These are phyloP conservation scores for Urtica urens DNA, from an alignment of 306 rosid species.

Conservation along the genomic window DNA sequence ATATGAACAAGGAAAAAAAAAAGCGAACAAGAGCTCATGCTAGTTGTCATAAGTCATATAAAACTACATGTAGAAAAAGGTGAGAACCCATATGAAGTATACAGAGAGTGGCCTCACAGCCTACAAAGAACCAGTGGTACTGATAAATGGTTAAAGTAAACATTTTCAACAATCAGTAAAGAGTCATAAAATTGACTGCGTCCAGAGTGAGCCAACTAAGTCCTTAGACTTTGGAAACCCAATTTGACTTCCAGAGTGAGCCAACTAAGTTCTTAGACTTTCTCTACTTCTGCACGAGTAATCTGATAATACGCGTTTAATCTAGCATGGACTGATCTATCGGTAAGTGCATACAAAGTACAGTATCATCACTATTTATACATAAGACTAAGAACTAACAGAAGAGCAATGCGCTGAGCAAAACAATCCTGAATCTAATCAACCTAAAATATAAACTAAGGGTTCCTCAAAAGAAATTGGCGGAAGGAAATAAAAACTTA, in stretches of 20 bases:
- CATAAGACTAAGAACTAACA: too few species aligned
- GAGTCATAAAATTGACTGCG: too few species aligned
- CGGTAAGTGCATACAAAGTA: too few species aligned
- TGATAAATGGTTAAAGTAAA: neutral
- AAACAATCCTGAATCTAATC: neutral
- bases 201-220: too few species aligned
- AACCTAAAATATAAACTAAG: neutral
- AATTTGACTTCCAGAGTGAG: too few species aligned
- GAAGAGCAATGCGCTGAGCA: too few species aligned
- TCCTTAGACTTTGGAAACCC: too few species aligned
- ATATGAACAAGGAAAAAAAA: neutral
- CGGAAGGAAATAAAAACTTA: slow-evolving; percentile 15
- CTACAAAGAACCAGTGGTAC: slow-evolving; percentile 7
- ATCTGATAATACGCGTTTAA: too few species aligned
- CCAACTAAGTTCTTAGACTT: too few species aligned
- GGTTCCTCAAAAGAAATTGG: neutral
- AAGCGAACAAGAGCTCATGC: neutral
- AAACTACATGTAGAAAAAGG: slow-evolving; percentile 4
- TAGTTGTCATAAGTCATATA: neutral
- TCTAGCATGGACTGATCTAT: too few species aligned
- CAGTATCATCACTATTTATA: too few species aligned
- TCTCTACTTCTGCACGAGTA: too few species aligned
- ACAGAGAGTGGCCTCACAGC: slow-evolving; percentile 9
- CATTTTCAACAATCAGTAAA: neutral
- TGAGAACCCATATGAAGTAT: slow-evolving; percentile 3